Conservation (phyloP, 73 alveolate species). For the Breviolum minutum region DNA sequence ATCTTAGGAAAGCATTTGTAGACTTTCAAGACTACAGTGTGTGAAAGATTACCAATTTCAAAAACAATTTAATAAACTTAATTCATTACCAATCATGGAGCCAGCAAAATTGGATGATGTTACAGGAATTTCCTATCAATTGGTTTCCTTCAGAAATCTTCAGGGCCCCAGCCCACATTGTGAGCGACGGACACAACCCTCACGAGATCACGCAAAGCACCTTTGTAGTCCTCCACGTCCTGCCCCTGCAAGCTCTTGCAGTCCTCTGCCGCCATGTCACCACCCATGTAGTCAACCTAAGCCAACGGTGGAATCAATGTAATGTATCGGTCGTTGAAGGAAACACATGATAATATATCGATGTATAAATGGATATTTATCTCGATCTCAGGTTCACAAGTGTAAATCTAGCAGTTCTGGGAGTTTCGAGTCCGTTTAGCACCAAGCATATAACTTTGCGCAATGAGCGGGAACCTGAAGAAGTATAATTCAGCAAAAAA, state of each 20-base stretch:
- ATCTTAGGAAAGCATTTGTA: not conserved
- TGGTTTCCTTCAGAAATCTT: not conserved
- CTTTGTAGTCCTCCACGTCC: constrained; percentile 1
- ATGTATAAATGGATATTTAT: too few species aligned
- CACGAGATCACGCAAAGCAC: not conserved
- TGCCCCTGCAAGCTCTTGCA: not conserved
- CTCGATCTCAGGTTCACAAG: too few species aligned
- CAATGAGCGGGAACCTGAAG: too few species aligned
- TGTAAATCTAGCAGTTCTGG: too few species aligned
- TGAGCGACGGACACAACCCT: not conserved
- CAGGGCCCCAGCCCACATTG: not conserved
- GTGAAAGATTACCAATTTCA: too few species aligned
- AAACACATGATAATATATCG: not conserved
- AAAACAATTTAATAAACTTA: too few species aligned
- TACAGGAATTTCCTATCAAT: too few species aligned
- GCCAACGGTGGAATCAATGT: not conserved
- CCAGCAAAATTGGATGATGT: too few species aligned
- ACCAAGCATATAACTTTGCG: too few species aligned
- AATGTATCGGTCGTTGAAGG: not conserved
- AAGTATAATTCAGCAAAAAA: not conserved
- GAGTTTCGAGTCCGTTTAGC: too few species aligned
- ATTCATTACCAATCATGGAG: too few species aligned
- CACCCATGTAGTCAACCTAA: not conserved
- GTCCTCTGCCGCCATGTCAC: not conserved
- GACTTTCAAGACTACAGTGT: not conserved